These are phyloP conservation scores for Raffaelea albimanens DNA, from an alignment of 2,329 filamentous ascomycete species.

Conservation along the genomic window DNA sequence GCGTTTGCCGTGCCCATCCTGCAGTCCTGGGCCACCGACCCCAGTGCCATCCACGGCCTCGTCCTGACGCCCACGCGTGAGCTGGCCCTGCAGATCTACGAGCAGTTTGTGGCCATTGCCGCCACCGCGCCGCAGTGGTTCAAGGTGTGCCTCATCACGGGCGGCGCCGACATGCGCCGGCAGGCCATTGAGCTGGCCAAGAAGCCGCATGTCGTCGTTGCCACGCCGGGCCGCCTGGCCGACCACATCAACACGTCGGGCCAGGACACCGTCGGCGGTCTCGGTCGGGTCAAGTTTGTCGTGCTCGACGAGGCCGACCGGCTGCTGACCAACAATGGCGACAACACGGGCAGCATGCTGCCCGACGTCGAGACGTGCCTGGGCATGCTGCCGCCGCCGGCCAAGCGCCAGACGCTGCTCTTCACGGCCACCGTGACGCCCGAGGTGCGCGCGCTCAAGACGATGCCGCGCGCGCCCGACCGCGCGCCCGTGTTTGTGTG, in stretches of 20 bases:
- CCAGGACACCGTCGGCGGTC: slow-evolving; percentile 76
- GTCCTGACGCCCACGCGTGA: slow-evolving; percentile 86
- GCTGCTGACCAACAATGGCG: slow-evolving; percentile 49
- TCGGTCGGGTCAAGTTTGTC: slow-evolving; percentile 71
- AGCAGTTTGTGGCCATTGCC: slow-evolving; percentile 94
- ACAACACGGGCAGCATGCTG: slow-evolving; percentile 74
- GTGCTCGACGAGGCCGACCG: slow-evolving; percentile 95
- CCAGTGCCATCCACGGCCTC: slow-evolving; percentile 80
- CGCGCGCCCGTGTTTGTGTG: slow-evolving; percentile 78
- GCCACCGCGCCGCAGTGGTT: slow-evolving; percentile 75
- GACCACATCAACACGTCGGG: slow-evolving; percentile 91
- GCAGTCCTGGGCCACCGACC: slow-evolving; percentile 88
- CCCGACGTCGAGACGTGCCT: slow-evolving; percentile 87
- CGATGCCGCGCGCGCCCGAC: slow-evolving; percentile 58
- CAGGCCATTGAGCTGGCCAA: slow-evolving; percentile 78
- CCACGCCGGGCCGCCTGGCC: slow-evolving; percentile 84
- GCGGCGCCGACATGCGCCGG: slow-evolving; percentile 82
- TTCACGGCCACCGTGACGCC: slow-evolving; percentile 95
- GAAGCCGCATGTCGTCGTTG: slow-evolving; percentile 85
- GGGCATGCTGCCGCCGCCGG: slow-evolving; percentile 65
- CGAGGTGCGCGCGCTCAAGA: slow-evolving; percentile 80
- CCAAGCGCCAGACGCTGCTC: slow-evolving; percentile 79
- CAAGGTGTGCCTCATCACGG: slow-evolving; percentile 82
- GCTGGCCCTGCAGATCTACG: slow-evolving; percentile 88
- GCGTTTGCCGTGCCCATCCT: slow-evolving; percentile 92